A percentile compares a stretch with the other conserved stretches of the same genome.
Evolutionary conservation across 192 early-diverging fungal species (phyloP).

Genomic region (Coemansia sp.): DNA sequence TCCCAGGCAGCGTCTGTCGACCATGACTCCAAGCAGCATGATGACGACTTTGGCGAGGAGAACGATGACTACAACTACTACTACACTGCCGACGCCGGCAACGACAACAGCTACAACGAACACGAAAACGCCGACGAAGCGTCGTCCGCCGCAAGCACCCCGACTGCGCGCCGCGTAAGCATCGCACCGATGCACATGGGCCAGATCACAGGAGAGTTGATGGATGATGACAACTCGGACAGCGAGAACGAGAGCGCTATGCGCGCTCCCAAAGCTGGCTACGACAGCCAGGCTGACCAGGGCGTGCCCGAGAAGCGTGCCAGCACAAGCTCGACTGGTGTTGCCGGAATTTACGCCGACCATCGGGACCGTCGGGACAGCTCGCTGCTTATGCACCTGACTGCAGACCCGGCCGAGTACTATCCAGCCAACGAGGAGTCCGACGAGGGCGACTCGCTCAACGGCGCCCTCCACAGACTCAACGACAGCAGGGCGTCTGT

Average conservation of each 20-base stretch:
- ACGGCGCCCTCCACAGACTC: constrained; percentile 24
- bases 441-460: constrained; percentile 52
- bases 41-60: constrained; percentile 26
- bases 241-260: constrained; percentile 12
- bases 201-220: constrained; percentile 30
- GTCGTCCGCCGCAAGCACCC: background rate
- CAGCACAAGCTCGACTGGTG: background rate
- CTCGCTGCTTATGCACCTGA: constrained; percentile 19
- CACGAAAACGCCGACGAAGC: constrained; percentile 7
- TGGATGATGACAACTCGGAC: constrained; percentile 21
- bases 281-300: background rate
- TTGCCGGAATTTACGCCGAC: constrained; percentile 1
- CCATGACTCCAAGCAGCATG: constrained; percentile 3
- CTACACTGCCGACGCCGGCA: constrained; percentile 35
- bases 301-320: background rate
- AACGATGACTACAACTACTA: constrained; percentile 45
- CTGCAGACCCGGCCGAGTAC: constrained; percentile 20
- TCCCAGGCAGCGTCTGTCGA: constrained; percentile 5
- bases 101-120: constrained; percentile 13
- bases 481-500: constrained; percentile 26
- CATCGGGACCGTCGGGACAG: constrained; percentile 24
- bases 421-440: constrained; percentile 46
- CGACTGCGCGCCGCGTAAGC: constrained; percentile 36
- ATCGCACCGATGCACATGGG: constrained; percentile 36
- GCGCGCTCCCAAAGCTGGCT: background rate